Base-by-base conservation (phyloP, 2,329 filamentous ascomycete species). In the Colletotrichum cuscutae region DNA sequence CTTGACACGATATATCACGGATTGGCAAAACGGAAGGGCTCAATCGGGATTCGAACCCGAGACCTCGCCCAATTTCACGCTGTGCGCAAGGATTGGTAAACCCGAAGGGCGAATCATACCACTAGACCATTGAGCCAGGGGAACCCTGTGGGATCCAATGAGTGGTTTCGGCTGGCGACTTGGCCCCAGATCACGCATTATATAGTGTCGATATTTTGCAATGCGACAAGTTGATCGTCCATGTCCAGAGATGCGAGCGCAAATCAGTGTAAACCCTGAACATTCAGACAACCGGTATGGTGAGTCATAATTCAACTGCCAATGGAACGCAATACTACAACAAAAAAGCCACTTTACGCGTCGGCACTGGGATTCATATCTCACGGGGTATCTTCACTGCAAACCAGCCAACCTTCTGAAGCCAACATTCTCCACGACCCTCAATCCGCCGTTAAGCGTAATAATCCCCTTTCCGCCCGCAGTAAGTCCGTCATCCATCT, bases 371-470 rank as follows among this genome's bases (percentile, higher is more conserved):
- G 28, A 7, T n/a, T n/a, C 19, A 49, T 22, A 8, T 1, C 7
- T n/a, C 12, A 5, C 3, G 9, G 7, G 42, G 28, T 24, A 35
- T 63, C 7, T 19, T 22, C 13, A 37, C 32, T 24, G 49, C 68
- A 82, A 46, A 6, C 80, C 80, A 68, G 80, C 79, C 46, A 82
- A 70, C 65, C 79, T 79, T 61, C 83, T 77, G n/a, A 85, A 78
- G 0, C 76, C 81, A 0, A 56, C 56, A 64, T 84, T 85, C 32
- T 79, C 78, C 12, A 85, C 72, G 5, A 85, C 73, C 71, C 79
- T 78, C n/a, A 82, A 79, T 6, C 78, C 76, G 1, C 83, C 82
- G 5, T 61, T 65, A 30, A 85, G 57, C 68, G 73, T 77, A 57
- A 81, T 79, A 0, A 84, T 75, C 0, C 81, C 81, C 5, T 75